Evolutionary conservation across 139 green algal species (phyloP), one percentile per base, ranked within the genome.

Genomic region (Zygnema circumcarinatum): DNA sequence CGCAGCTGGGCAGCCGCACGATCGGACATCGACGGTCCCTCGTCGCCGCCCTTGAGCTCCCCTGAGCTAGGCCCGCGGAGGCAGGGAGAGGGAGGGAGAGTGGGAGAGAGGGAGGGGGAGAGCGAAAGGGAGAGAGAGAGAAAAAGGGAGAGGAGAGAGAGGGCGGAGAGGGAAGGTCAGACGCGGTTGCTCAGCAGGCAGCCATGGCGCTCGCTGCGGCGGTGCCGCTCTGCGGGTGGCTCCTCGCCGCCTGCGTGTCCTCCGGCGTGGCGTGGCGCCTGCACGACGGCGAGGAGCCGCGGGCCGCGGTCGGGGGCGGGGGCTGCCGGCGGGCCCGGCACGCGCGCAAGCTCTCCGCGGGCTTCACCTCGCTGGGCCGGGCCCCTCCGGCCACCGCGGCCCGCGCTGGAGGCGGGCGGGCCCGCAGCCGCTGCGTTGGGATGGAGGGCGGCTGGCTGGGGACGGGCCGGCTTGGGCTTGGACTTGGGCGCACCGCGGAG

Each of bases 141-240:
- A 62, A 16, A 62, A 16, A 62, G 47, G 16, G 47, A 62, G 47
- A 62, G 47, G 16, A 16, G 47, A 62, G 47, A 16, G 47, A 62
- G 47, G 47, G 7, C 7, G 7, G 7, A 62, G 47, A 62, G 47
- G 16, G 47, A 62, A 16, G 16, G 47, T 25, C 7, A 62, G 47
- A 16, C 47, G 7, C 16, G 7, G 7, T 62, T 62, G 7, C 16
- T 62, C 38, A 41, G 69, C 3, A 7, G 69, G 39, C 69, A 41
- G 39, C 69, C 38, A 78, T 78, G 69, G 39, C 38, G 7, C 38
- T 78, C 7, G 69, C 69, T 25, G 69, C 69, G 16, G 69, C 69
- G 69, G 69, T 47, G 3, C 69, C 69, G 38, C 69, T 78, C 69
- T 78, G 69, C 38, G 69, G 69, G 7, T 78, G 69, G 69, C 11